These are phyloP conservation scores for Stephanodiscus triporus DNA, from an alignment of 108 stramenopile species.

Conservation along the genomic window DNA sequence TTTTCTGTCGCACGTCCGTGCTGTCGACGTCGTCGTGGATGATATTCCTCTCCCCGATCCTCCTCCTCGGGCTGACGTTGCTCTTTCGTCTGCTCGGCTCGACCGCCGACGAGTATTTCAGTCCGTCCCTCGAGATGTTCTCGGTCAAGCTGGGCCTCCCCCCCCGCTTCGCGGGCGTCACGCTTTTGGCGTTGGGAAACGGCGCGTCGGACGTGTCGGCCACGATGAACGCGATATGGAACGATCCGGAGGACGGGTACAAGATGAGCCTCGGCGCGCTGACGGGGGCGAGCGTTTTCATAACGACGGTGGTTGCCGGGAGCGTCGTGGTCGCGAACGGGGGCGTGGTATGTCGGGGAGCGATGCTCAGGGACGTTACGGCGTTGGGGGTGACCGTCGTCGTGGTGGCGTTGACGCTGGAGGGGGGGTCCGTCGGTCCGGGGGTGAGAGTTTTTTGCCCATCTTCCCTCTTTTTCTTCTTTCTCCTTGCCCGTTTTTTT, in stretches of 20 bases:
- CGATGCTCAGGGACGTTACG: constrained; percentile 82
- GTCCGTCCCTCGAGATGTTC: constrained; percentile 92
- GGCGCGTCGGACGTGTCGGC: constrained; percentile 96
- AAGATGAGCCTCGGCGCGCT: constrained; percentile 87
- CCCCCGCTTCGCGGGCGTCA: constrained; percentile 96
- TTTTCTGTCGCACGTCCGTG: constrained; percentile 62
- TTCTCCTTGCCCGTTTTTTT: background rate
- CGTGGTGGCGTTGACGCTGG: constrained; percentile 62
- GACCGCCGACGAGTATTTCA: constrained; percentile 97
- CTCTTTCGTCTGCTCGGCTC: constrained; percentile 89
- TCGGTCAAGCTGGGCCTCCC: constrained; percentile 81
- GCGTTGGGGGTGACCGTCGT: constrained; percentile 63
- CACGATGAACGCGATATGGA: constrained; percentile 82
- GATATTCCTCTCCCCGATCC: constrained; percentile 57
- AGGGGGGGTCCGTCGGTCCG: constrained; percentile 57
- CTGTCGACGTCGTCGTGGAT: constrained; percentile 47
- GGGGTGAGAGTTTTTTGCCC: constrained; percentile 54
- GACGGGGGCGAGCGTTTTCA: constrained; percentile 94
- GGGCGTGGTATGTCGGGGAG: constrained; percentile 85
- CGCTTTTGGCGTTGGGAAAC: constrained; percentile 95
- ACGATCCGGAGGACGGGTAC: constrained; percentile 80
- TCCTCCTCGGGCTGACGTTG: constrained; percentile 72
- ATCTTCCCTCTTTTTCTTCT: too few relatives aligned
- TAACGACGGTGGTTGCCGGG: constrained; percentile 84
- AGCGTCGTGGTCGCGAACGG: constrained; percentile 73